Evolutionary conservation across 2,329 filamentous ascomycete species (phyloP), one percentile per base, ranked within the genome.

Genomic region (Pseudopyrenochaeta lycopersici): DNA sequence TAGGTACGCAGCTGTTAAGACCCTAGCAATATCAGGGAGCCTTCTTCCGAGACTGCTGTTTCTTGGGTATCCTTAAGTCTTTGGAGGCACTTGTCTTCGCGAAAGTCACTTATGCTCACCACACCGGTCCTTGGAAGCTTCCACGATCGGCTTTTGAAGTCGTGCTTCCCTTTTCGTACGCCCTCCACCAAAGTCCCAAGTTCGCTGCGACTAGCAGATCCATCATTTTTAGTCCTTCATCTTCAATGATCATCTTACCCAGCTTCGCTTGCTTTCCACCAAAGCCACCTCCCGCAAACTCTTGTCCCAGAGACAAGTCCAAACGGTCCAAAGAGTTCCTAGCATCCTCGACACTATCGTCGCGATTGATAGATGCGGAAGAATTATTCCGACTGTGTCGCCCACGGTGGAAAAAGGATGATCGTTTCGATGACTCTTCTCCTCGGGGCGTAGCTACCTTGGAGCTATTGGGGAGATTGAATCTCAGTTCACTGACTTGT

Each of bases 191-290:
- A 14, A 98, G 80, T 1, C 90, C 92, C 77, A 99, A 85, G 71
- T 97, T 97, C 10, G 92, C 90, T 3, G 94, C 91, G 17, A 99
- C 91, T 0, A 96, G 81, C 53, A 99, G 76, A 80, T 99, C 95
- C 67, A 98, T 77, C 94, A 99, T 98, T 80, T 96, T 96, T 61
- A 96, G 78, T 0, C 95, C 95, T 67, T 96, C 93, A 50, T 94
- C 88, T 64, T 92, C 86, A 32, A 99, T 84, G 46, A 98, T 92
- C 46, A 99, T 79, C 77, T 98, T 99, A 0, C 94, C 95, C 65
- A 99, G 80, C 79, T 99, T 99, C 3, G 92, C 93, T 67, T 91
- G 86, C 73, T 91, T 92, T 0, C 94, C 94, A 39, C 89, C 84
- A 69, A 90, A 89, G 0, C 94, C 94, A 18, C 94, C 94, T 1